Base-by-base conservation (phyloP, 192 early-diverging fungal genomes). In the Podila horticola region DNA sequence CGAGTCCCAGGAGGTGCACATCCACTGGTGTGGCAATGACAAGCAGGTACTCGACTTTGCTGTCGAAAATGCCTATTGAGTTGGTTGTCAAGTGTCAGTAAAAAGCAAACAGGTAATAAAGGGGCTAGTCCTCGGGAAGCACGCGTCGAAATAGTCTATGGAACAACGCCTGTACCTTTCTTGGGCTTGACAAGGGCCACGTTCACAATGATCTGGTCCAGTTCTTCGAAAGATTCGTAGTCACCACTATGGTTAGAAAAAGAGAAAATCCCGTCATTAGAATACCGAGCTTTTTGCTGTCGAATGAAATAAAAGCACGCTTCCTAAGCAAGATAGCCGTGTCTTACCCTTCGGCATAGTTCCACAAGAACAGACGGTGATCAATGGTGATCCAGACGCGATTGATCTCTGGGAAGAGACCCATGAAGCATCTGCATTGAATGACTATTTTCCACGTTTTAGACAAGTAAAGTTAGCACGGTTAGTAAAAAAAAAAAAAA, bases 331-430 rank as follows among this genome's bases (percentile, higher is more conserved):
- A 45, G 41, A 45, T 45, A 45, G 41, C 41, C 41, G 41, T 17
- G 41, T 58, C 76, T 83, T 83, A 89, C 88, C 90, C 89, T 29
- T 94, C 90, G 50, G 91, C 88, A 79, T 95, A 98, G 82, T 99
- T 94, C 96, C 96, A 97, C 41, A 99, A 81, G 73, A 94, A 97
- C 33, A 98, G 86, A 36, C 90, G 86, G 75, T 95, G 91, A 82
- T 96, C 95, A 58, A 99, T 92, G 2, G 94, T 94, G 48, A 98
- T 94, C 94, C 96, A 99, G 19, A 93, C 96, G 26, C 93, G 92
- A 60, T 93, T 85, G 63, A 99, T 93, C 67, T 96, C 94, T 15
- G 96, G 94, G 38, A 96, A 95, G 24, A 99, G 79, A 2, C 97
- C 97, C 90, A 96, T 93, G 79, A 95, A 97, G 69, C 91, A 91